A percentile compares a stretch with the other conserved stretches of the same genome.
These are phyloP conservation scores for Colletotrichum eremochloae DNA, from an alignment of 2,329 filamentous ascomycete species.

Conservation along the genomic window DNA sequence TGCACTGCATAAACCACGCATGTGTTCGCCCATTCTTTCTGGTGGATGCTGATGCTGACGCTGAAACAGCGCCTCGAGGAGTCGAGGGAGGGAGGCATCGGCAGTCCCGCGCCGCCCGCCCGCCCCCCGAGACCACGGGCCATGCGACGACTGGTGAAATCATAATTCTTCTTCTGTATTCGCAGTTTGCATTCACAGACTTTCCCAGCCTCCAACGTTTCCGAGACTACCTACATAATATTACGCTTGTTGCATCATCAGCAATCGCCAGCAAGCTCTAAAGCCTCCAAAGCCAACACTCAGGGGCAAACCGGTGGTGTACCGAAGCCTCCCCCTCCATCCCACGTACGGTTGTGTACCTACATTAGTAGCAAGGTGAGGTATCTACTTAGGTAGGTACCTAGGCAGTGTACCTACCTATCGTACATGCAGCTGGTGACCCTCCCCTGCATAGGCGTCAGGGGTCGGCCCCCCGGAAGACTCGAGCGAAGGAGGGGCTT, in stretches of 20 bases:
- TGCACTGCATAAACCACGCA: not conserved
- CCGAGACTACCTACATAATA: not conserved
- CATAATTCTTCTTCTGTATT: no score
- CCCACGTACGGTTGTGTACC: not conserved
- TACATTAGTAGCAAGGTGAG: not conserved
- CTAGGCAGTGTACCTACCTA: not conserved
- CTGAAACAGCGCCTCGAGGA: slow-evolving; percentile 23
- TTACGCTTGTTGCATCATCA: not conserved
- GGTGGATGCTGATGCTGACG: slow-evolving; percentile 13
- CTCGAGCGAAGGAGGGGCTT: slow-evolving; percentile 8
- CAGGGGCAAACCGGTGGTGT: not conserved
- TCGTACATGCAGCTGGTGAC: not conserved
- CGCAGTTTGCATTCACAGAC: no score
- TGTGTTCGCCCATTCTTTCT: slow-evolving; percentile 33
- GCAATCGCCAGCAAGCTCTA: slow-evolving; percentile 1
- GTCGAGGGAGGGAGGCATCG: no score
- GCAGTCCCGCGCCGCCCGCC: no score
- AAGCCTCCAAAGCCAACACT: not conserved
- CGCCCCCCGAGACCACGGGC: not conserved
- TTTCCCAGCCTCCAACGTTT: no score
- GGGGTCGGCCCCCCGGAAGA: slow-evolving; percentile 22
- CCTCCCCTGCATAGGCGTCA: slow-evolving; percentile 31
- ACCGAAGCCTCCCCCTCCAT: not conserved
- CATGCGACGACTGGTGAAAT: slow-evolving; percentile 4
- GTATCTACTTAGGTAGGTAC: not conserved